phyloP scores from a whole-genome alignment of 129 eudicot species.

The Ambrosia trifida region DNA sequence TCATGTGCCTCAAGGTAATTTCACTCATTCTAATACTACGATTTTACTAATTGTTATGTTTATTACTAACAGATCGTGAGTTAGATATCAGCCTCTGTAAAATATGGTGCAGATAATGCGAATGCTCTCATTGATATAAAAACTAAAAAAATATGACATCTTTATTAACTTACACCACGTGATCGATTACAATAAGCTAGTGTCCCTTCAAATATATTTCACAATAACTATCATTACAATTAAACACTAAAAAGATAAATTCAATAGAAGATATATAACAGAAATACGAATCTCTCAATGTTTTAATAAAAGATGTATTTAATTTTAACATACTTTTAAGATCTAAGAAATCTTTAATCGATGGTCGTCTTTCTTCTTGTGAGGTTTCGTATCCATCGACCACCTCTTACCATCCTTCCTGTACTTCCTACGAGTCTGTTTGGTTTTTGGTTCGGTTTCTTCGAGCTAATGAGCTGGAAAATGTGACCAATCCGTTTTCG shows the following conservation, averaged over 20 bases:
- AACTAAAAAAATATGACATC: not conserved
- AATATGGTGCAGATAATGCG: too few species aligned
- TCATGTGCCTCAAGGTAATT: too few species aligned
- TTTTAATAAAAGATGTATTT: not conserved
- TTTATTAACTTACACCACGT: not conserved
- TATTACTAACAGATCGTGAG: too few species aligned
- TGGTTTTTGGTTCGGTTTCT: conserved; percentile 53
- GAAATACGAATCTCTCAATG: not conserved
- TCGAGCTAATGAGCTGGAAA: conserved; percentile 70
- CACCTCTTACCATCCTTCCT: conserved; percentile 49
- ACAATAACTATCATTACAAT: not conserved
- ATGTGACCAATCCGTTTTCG: conserved; percentile 76
- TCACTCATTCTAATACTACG: too few species aligned
- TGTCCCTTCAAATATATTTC: not conserved
- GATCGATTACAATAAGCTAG: not conserved
- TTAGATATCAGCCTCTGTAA: too few species aligned
- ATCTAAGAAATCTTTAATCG: conserved; percentile 28
- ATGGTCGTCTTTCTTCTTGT: conserved; percentile 45
- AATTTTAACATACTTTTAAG: conserved; percentile 1
- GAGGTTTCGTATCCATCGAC: conserved; percentile 59
- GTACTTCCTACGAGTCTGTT: conserved; percentile 46
- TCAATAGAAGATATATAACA: not conserved
- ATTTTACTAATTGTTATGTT: too few species aligned
- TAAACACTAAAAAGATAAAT: not conserved
- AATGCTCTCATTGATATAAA: too few species aligned